Conservation (phyloP, 768 basidiomycete species). For the Gloeopeniophorella convolvens region DNA sequence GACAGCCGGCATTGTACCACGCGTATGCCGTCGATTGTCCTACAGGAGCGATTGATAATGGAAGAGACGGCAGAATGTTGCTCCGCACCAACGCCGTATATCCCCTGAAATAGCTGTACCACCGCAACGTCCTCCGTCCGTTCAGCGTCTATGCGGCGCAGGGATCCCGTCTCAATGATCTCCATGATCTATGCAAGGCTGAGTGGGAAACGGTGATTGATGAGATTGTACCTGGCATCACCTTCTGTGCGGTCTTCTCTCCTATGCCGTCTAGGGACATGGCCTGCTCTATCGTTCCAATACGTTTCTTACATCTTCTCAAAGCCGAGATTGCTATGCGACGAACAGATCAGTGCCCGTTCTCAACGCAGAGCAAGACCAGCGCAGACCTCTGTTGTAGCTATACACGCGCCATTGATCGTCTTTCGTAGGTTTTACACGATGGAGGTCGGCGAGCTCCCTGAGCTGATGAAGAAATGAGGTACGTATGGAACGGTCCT, state of each 20-base stretch:
- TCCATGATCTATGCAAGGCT: slow-evolving; percentile 58
- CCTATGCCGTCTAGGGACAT: slow-evolving; percentile 55
- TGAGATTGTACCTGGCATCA: slow-evolving; percentile 10
- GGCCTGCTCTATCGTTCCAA: slow-evolving; percentile 55
- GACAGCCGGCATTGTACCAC: slow-evolving; percentile 73
- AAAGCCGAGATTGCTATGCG: slow-evolving; percentile 52
- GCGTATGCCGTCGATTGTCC: slow-evolving; percentile 59
- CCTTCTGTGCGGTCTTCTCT: slow-evolving; percentile 72
- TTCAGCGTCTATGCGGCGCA: slow-evolving; percentile 63
- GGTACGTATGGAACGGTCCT: neutral
- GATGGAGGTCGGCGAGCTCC: slow-evolving; percentile 60
- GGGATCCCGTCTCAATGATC: slow-evolving; percentile 67
- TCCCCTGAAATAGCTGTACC: slow-evolving; percentile 59
- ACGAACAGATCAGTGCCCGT: neutral
- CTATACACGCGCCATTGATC: slow-evolving; percentile 62
- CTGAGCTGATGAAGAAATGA: slow-evolving; percentile 40
- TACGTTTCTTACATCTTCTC: slow-evolving; percentile 48
- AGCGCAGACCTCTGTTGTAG: slow-evolving; percentile 56
- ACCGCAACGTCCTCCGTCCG: slow-evolving; percentile 55
- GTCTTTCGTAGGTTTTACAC: slow-evolving; percentile 50
- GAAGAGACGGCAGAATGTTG: neutral
- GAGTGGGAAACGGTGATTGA: neutral
- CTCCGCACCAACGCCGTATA: slow-evolving; percentile 81
- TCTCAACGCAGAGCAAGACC: neutral
- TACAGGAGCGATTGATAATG: slow-evolving; percentile 22